Conservation (phyloP, 441 rosid genomes). For the Populus hybrid region DNA sequence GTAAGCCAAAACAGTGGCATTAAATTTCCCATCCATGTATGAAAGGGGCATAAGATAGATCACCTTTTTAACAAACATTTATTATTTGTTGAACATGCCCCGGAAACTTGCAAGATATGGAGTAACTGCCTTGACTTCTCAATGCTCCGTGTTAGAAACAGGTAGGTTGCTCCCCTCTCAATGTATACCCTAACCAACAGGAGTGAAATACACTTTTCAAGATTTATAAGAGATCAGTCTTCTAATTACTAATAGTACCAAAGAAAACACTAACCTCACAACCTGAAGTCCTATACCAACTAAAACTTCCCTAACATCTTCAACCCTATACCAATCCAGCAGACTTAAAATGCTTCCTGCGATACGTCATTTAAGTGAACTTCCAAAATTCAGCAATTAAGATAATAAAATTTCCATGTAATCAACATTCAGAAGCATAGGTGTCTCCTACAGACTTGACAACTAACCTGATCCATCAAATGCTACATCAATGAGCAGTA, state of each 20-base stretch:
- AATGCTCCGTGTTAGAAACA: slow-evolving; percentile 64
- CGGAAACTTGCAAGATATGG: slow-evolving; percentile 44
- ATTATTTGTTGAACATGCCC: slow-evolving; percentile 30
- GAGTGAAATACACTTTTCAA: slow-evolving; percentile 19
- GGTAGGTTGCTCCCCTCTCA: slow-evolving; percentile 49
- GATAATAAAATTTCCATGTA: background rate
- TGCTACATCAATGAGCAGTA: slow-evolving; percentile 59
- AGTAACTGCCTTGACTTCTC: slow-evolving; percentile 63
- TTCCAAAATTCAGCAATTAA: slow-evolving; percentile 28
- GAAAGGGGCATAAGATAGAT: slow-evolving; percentile 17
- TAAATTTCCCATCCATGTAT: background rate
- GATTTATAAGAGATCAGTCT: slow-evolving; percentile 10
- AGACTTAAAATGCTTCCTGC: slow-evolving; percentile 62
- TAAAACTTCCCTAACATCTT: slow-evolving; percentile 60
- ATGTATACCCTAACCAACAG: slow-evolving; percentile 47
- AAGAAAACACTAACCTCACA: slow-evolving; percentile 58
- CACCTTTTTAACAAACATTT: slow-evolving; percentile 61
- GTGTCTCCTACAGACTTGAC: slow-evolving; percentile 20
- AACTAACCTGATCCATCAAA: slow-evolving; percentile 66
- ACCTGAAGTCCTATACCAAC: slow-evolving; percentile 82
- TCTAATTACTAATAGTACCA: slow-evolving; percentile 14
- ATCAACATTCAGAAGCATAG: slow-evolving; percentile 15
- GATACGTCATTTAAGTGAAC: slow-evolving; percentile 24
- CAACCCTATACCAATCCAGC: slow-evolving; percentile 59
- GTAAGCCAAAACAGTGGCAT: background rate